A percentile compares a stretch with the other conserved stretches of the same genome.
These are phyloP conservation scores for Cunninghamia lanceolata DNA, from an alignment of 75 land plant genomes.

Conservation along the genomic window DNA sequence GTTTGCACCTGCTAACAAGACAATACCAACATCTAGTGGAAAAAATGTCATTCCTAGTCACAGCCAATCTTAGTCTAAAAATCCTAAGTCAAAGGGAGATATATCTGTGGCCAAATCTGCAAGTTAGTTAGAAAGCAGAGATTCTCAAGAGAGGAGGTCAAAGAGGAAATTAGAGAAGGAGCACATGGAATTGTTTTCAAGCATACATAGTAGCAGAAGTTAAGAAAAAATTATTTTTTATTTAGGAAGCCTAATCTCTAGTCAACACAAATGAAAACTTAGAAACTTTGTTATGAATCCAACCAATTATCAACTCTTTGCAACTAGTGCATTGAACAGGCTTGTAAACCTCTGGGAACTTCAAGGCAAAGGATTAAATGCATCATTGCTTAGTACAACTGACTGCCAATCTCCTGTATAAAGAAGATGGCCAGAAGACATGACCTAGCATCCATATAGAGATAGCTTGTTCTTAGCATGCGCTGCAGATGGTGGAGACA, in stretches of 20 bases:
- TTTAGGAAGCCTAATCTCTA: slow-evolving; percentile 33
- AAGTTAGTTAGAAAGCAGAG: slow-evolving; percentile 14
- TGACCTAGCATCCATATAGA: slow-evolving; percentile 87
- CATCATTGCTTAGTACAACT: slow-evolving; percentile 34
- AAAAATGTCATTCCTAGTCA: neutral
- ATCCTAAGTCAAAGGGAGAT: slow-evolving; percentile 14
- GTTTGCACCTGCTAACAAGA: too few relatives aligned
- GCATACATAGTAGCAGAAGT: slow-evolving; percentile 20
- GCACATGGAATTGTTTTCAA: slow-evolving; percentile 61
- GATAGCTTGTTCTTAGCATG: slow-evolving; percentile 56
- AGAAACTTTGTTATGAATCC: slow-evolving; percentile 67
- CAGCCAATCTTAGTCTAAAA: slow-evolving; percentile 5
- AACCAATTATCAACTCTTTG: slow-evolving; percentile 58
- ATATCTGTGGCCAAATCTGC: neutral
- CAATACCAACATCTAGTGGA: slow-evolving; percentile 9
- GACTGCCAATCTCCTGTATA: slow-evolving; percentile 59
- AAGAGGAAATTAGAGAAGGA: slow-evolving; percentile 57
- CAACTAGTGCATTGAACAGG: too few relatives aligned
- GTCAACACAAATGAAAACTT: slow-evolving; percentile 81
- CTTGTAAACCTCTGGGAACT: too few relatives aligned
- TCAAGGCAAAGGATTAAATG: slow-evolving; percentile 20
- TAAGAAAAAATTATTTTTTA: slow-evolving; percentile 32
- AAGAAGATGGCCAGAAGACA: slow-evolving; percentile 88
- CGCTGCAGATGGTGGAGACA: slow-evolving; percentile 70
- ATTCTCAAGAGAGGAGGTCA: slow-evolving; percentile 21